Evolutionary conservation across 164 flowering plant species (phyloP), one percentile per base, ranked within the genome.

Genomic region (Cinnamomum micranthum): DNA sequence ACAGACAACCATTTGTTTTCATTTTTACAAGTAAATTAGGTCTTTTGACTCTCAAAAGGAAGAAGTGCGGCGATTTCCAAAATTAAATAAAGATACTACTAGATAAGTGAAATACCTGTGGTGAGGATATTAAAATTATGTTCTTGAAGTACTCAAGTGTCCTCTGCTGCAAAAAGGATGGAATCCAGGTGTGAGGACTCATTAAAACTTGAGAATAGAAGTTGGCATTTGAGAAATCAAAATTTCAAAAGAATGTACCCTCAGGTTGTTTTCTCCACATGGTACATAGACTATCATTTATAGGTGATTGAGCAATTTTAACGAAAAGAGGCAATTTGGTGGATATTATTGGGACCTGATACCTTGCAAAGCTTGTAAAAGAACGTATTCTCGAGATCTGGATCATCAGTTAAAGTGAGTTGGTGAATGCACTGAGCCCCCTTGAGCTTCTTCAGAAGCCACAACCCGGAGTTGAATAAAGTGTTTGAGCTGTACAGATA

Each of bases 401-500:
- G 89, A 77, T 92, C 92, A 84, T 96, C 98, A 22, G 95, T 94
- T 75, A 91, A 86, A 71, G 98, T 96, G 20, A 96, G 93, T 85
- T 96, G 99, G 83, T 96, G 98, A 73, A 96, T 91, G 80, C 97
- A 91, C 73, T 83, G 97, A 23, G 92, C 84, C 52, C 87, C 88
- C 79, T 92, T 96, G 68, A 96, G 88, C 89, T 91, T 96, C 87
- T 96, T 96, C 82, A 94, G 75, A 74, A 96, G 81, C 99, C 99
- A 96, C 73, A 96, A 71, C 31, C 99, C 99, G n/a, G 97, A 93
- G 82, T 96, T 94, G 76, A 96, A 96, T 70, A 96, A 80, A 63
- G 95, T 88, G 84, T 96, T 96, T 72, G 98, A 84, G 81, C 98
- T 92, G 84, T 92, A 96, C 72, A 96, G 84, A 82, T 96, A 96